Evolutionary conservation across 495 filamentous ascomycete genomes (phyloP).

Genomic region (Saxophila tyrrhenica): DNA sequence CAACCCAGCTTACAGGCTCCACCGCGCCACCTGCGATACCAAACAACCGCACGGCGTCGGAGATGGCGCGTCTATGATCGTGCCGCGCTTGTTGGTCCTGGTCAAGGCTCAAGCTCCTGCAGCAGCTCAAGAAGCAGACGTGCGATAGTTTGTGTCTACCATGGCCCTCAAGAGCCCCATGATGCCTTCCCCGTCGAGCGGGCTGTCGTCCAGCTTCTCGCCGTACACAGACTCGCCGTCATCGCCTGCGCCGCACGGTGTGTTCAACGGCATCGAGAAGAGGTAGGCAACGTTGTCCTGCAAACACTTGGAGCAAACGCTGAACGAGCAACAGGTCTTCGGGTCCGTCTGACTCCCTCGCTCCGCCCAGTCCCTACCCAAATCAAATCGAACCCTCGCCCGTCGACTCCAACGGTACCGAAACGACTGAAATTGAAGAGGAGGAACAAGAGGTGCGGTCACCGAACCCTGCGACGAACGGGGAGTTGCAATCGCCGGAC

Average conservation of each 20-base stretch:
- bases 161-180: constrained; percentile 23
- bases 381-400: constrained; percentile 55
- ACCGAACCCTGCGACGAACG: constrained; percentile 17
- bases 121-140: not conserved
- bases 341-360: constrained; percentile 26
- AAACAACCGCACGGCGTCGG: not conserved
- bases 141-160: not conserved
- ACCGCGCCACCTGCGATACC: not conserved
- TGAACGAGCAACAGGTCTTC: constrained; percentile 14
- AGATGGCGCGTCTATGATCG: not conserved
- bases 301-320: constrained; percentile 23
- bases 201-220: constrained; percentile 47
- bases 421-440: constrained; percentile 62
- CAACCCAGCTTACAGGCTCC: not conserved
- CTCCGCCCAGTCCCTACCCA: constrained; percentile 30
- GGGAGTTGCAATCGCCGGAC: constrained; percentile 27
- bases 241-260: constrained; percentile 43
- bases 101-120: not conserved
- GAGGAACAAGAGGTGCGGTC: constrained; percentile 41
- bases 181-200: constrained; percentile 30
- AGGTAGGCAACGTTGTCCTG: constrained; percentile 30
- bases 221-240: constrained; percentile 46
- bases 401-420: constrained; percentile 64
- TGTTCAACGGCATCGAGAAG: constrained; percentile 32
- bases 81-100: not conserved